A percentile compares a stretch with the other conserved stretches of the same genome.
These are phyloP conservation scores for Sugiyamaella boreocaroliniensis DNA, from an alignment of 805 yeast species.

Conservation along the genomic window DNA sequence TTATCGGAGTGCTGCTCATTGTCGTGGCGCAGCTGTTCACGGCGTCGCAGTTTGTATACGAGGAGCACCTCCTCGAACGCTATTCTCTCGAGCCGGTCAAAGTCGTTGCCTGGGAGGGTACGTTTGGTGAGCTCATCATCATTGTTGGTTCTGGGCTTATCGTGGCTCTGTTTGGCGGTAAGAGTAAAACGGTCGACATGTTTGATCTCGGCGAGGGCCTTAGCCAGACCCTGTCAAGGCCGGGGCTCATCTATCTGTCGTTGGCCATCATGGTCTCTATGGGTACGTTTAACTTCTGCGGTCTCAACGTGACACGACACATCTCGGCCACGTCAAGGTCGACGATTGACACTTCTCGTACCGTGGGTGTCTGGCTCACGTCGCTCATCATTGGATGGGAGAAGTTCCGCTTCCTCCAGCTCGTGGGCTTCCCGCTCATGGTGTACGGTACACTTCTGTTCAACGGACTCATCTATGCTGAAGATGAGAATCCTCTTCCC, in stretches of 20 bases:
- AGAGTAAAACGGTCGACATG: constrained; percentile 36
- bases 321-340: constrained; percentile 73
- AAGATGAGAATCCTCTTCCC: constrained; percentile 10
- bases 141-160: constrained; percentile 40
- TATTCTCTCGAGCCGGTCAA: constrained; percentile 53
- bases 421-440: constrained; percentile 53
- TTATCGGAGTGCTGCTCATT: constrained; percentile 53
- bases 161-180: constrained; percentile 28
- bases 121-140: constrained; percentile 50
- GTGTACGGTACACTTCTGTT: constrained; percentile 69
- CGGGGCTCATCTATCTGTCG: constrained; percentile 43
- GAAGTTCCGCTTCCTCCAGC: constrained; percentile 52
- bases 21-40: constrained; percentile 58
- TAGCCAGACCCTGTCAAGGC: constrained; percentile 11
- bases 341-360: constrained; percentile 72
- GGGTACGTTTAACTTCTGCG: constrained; percentile 65
- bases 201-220: constrained; percentile 31
- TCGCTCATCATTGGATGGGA: constrained; percentile 75
- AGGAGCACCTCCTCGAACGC: constrained; percentile 56
- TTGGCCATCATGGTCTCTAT: constrained; percentile 65
- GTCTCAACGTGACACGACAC: constrained; percentile 57
- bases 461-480: constrained; percentile 49
- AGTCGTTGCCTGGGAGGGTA: constrained; percentile 70
- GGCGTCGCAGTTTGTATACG: constrained; percentile 72
- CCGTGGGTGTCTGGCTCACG: constrained; percentile 66